phyloP scores from a whole-genome alignment of 768 basidiomycete genomes.

The Inosperma sp. region DNA sequence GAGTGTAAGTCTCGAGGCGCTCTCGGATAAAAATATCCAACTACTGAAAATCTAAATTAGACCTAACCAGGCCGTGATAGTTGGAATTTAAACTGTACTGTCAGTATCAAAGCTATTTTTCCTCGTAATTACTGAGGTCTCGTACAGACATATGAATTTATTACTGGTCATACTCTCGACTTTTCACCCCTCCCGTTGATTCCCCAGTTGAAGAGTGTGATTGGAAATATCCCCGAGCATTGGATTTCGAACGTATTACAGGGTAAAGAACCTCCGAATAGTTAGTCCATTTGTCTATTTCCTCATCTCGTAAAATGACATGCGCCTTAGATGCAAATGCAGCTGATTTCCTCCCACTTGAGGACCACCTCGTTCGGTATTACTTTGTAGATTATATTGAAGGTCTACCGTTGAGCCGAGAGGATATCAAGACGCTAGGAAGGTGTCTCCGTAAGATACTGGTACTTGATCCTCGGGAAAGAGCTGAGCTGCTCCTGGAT shows the following conservation, averaged over 20 bases:
- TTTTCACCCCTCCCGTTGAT: too few species aligned
- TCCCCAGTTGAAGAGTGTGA: too few species aligned
- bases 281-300: too few species aligned
- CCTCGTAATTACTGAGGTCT: neutral
- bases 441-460: neutral
- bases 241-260: neutral
- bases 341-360: neutral
- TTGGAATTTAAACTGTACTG: neutral
- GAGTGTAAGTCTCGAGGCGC: too few species aligned
- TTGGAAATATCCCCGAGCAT: too few species aligned
- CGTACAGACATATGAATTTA: neutral
- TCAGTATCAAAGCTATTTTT: neutral
- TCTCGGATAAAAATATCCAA: too few species aligned
- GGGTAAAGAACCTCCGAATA: neutral
- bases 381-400: neutral
- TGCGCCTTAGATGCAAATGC: neutral
- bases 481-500: too few species aligned
- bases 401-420: neutral
- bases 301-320: too few species aligned
- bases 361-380: neutral
- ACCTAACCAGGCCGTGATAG: neutral
- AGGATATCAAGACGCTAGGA: neutral
- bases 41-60: neutral
- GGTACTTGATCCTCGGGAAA: too few species aligned
- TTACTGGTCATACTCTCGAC: conserved; percentile 4